Conservation (phyloP, 441 rosid species). For the Populus trichocarpa region DNA sequence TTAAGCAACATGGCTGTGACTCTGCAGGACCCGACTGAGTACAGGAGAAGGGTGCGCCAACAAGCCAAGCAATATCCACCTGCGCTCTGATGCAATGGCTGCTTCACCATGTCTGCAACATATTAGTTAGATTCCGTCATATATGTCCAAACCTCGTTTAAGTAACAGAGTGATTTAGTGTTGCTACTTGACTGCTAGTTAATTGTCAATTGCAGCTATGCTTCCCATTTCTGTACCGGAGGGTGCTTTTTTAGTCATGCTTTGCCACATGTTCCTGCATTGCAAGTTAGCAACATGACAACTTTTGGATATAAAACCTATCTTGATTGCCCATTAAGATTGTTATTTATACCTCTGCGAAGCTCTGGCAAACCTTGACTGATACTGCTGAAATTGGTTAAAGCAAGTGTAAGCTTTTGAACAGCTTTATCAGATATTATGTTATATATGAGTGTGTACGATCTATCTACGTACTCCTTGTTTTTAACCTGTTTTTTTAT, state of each 20-base stretch:
- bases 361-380: not conserved
- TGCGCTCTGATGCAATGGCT: slow-evolving; percentile 16
- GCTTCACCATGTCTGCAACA: slow-evolving; percentile 2
- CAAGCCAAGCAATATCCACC: slow-evolving; percentile 50
- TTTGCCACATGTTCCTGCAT: not conserved
- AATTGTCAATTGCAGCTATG: not conserved
- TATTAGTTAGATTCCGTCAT: not conserved
- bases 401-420: not conserved
- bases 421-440: not conserved
- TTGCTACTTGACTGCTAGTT: not conserved
- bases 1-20: not conserved
- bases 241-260: not conserved
- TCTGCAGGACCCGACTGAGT: slow-evolving; percentile 38
- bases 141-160: not conserved
- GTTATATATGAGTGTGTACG: not conserved
- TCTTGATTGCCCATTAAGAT: not conserved
- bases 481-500: too few relatives aligned
- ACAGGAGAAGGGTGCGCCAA: slow-evolving; percentile 38
- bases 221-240: not conserved
- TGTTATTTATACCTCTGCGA: not conserved
- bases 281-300: not conserved
- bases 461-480: not conserved
- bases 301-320: not conserved
- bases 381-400: not conserved
- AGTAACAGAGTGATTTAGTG: not conserved